These are phyloP conservation scores for Annona cherimola DNA, from an alignment of 164 flowering plant genomes.

Conservation along the genomic window DNA sequence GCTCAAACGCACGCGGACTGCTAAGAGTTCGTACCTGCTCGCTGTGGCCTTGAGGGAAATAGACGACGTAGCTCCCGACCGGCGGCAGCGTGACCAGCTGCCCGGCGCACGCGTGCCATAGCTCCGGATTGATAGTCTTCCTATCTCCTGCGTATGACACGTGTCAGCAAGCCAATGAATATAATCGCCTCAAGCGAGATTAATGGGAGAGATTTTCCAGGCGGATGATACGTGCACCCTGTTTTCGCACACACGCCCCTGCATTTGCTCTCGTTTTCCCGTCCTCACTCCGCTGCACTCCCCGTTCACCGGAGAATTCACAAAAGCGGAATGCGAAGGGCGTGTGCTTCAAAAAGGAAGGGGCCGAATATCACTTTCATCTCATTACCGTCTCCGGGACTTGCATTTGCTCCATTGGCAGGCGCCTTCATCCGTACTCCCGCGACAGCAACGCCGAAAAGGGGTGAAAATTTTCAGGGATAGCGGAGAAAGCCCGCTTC, in stretches of 20 bases:
- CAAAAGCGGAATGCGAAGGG: neutral
- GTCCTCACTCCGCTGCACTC: neutral
- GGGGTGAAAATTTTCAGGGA: neutral
- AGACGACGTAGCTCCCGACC: slow-evolving; percentile 76
- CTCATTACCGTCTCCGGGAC: slow-evolving; percentile 44
- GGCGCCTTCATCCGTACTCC: slow-evolving; percentile 41
- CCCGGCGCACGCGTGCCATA: slow-evolving; percentile 96
- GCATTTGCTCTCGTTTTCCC: neutral
- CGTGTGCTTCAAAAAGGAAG: neutral
- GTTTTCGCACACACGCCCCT: neutral
- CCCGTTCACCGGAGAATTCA: neutral
- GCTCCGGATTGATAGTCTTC: slow-evolving; percentile 80
- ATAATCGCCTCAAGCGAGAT: neutral
- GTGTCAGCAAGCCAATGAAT: slow-evolving; percentile 16
- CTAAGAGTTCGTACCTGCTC: slow-evolving; percentile 52
- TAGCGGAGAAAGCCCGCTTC: neutral
- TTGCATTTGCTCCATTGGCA: slow-evolving; percentile 28
- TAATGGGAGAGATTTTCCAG: neutral
- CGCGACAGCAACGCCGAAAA: slow-evolving; percentile 2
- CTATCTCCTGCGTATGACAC: slow-evolving; percentile 40
- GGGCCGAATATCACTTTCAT: neutral
- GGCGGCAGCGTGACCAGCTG: slow-evolving; percentile 78
- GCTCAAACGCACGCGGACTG: neutral
- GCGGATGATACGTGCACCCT: neutral
- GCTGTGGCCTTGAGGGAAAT: slow-evolving; percentile 93